phyloP scores from a whole-genome alignment of 2,329 filamentous ascomycete species.

The Ophiostoma ulmi region DNA sequence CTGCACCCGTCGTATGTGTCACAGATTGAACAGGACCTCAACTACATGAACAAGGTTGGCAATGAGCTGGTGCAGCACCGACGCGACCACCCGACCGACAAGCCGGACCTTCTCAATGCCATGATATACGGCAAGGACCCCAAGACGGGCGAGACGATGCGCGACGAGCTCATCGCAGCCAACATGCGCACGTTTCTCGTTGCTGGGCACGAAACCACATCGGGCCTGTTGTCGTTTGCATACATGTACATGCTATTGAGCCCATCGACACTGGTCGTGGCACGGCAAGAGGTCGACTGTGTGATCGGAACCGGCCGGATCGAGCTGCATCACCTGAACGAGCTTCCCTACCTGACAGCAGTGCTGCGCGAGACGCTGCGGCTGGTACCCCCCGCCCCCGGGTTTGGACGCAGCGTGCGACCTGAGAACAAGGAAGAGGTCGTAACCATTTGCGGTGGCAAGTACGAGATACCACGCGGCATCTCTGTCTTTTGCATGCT shows the following conservation, averaged over 20 bases:
- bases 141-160: constrained; percentile 59
- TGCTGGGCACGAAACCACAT: constrained; percentile 50
- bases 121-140: constrained; percentile 65
- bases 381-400: constrained; percentile 30
- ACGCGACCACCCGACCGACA: constrained; percentile 42
- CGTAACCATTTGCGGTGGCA: constrained; percentile 39
- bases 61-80: constrained; percentile 58
- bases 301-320: constrained; percentile 45
- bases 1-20: constrained; percentile 22
- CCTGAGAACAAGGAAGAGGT: constrained; percentile 40
- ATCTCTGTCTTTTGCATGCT: constrained; percentile 44
- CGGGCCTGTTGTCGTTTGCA: constrained; percentile 47
- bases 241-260: constrained; percentile 48
- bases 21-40: constrained; percentile 37
- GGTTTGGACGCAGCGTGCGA: background rate
- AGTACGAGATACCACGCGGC: constrained; percentile 47
- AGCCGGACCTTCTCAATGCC: constrained; percentile 61
- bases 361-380: constrained; percentile 51
- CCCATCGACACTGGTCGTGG: constrained; percentile 42
- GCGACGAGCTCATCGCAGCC: constrained; percentile 57
- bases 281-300: constrained; percentile 49
- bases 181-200: constrained; percentile 58
- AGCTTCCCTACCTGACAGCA: constrained; percentile 45
- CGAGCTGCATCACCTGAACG: constrained; percentile 45
- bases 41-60: constrained; percentile 52